Base-by-base conservation (phyloP, 2,329 filamentous ascomycete genomes). In the Herpomyces periplanetae region DNA sequence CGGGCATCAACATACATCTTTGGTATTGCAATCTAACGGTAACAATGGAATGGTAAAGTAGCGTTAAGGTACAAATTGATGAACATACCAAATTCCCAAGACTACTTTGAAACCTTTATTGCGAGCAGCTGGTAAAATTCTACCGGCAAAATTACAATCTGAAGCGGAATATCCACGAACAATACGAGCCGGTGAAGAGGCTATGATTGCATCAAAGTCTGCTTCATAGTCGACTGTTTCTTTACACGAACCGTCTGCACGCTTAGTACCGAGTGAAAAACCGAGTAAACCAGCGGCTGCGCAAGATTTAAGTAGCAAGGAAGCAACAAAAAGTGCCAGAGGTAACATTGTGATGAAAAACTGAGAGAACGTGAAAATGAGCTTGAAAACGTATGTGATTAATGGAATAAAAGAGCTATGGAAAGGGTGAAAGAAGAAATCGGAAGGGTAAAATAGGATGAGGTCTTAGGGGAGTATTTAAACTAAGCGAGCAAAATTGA, bases 151-250 rank as follows among this genome's bases (percentile, higher is more conserved):
- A 26, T 62, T 43, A 38, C 61, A 66, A 33, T 65, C 55, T 20
- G 43, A 48, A 8, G 55, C 53, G 9, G 58, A 47, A 36, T 66
- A 68, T 22, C 53, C 51, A 24, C 61, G 50, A 18, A 65, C 57
- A 14, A 62, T 28, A 13, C 41, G 51, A 15, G 42, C 36, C 22
- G n/a, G 14, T 13, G 50, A 42, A 18, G 43, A 32, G 19, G 34
- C 31, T 27, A 45, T 43, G 30, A 65, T 44, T 19, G 49, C 45
- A 21, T 53, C 45, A 34, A 65, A 61, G 34, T 66, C 60, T 19
- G 39, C 41, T 28, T 52, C 46, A 36, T 60, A 66, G 36, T 65
- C 58, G 17, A 36, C 31, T 16, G 44, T 39, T 14, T 38, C 38
- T 39, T 66, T 66, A 47, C 60, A 66, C 15, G 33, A 36, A 16